A percentile compares a stretch with the other conserved stretches of the same genome.
Conservation (phyloP, 108 stramenopile species). For the Epipyxis sp. region DNA sequence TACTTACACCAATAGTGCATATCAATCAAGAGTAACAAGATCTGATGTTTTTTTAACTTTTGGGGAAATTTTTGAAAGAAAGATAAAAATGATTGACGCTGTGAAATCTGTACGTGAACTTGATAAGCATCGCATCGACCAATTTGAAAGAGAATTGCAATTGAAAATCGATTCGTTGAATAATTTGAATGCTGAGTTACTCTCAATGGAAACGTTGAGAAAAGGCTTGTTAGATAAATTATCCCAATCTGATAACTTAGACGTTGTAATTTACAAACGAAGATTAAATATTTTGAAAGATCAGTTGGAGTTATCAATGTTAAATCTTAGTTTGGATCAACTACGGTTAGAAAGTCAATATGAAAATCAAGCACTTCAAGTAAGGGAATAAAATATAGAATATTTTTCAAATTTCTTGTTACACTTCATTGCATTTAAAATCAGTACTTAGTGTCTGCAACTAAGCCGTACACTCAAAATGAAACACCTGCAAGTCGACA, state of each 20-base stretch:
- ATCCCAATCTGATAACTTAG: neutral
- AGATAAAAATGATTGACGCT: too few species aligned
- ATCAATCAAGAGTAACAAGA: too few species aligned
- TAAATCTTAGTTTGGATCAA: neutral
- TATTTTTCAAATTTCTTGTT: too few species aligned
- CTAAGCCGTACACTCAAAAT: neutral
- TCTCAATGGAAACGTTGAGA: neutral
- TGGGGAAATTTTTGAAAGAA: too few species aligned
- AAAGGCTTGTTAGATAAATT: neutral
- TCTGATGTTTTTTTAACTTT: too few species aligned
- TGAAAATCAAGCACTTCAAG: neutral
- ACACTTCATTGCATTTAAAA: too few species aligned
- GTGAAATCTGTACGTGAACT: neutral
- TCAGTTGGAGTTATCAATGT: neutral
- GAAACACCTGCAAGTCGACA: neutral
- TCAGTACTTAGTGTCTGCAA: neutral
- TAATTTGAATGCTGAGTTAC: neutral
- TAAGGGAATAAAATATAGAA: too few species aligned
- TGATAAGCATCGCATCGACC: neutral
- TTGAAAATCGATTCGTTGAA: neutral
- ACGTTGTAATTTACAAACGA: neutral
- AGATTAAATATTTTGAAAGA: neutral
- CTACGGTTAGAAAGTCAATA: neutral
- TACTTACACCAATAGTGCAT: too few species aligned
- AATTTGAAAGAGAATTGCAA: constrained; percentile 5